Conservation (phyloP, 768 basidiomycete species). For the Hydnomerulius pinastri region DNA sequence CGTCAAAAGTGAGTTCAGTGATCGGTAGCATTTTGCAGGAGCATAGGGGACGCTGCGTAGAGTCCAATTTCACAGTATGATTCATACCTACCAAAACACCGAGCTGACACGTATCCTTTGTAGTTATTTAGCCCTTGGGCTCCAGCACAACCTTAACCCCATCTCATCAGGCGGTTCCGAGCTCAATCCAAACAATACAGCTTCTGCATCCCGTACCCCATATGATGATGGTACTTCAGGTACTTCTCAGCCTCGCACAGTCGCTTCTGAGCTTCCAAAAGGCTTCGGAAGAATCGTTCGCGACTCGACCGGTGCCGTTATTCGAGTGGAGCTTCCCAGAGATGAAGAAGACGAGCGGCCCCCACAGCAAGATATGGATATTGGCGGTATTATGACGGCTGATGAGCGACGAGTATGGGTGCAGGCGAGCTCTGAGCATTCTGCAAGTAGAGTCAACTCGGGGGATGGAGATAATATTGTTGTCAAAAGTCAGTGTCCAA, state of each 20-base stretch:
- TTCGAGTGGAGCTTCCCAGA: slow-evolving; percentile 66
- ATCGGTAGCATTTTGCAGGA: background rate
- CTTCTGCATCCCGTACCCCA: background rate
- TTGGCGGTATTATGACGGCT: slow-evolving; percentile 37
- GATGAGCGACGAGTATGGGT: slow-evolving; percentile 24
- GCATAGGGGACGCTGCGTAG: background rate
- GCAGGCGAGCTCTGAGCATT: slow-evolving; percentile 1
- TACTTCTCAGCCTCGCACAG: slow-evolving; percentile 14
- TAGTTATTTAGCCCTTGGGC: slow-evolving; percentile 80
- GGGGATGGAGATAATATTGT: slow-evolving; percentile 3
- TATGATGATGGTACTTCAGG: background rate
- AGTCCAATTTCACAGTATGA: background rate
- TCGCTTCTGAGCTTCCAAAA: slow-evolving; percentile 43
- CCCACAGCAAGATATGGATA: slow-evolving; percentile 33
- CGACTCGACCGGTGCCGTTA: slow-evolving; percentile 74
- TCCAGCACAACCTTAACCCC: slow-evolving; percentile 68
- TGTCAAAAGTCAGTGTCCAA: slow-evolving; percentile 37
- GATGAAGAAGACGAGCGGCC: slow-evolving; percentile 40
- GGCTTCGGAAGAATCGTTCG: slow-evolving; percentile 83
- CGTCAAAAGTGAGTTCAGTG: slow-evolving; percentile 79
- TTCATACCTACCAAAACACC: background rate
- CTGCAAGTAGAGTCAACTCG: background rate
- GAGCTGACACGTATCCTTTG: slow-evolving; percentile 3
- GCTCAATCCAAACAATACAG: slow-evolving; percentile 21
- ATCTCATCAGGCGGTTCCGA: slow-evolving; percentile 71